phyloP scores from a whole-genome alignment of 257 asterid genomes.

The Gentiana straminea region DNA sequence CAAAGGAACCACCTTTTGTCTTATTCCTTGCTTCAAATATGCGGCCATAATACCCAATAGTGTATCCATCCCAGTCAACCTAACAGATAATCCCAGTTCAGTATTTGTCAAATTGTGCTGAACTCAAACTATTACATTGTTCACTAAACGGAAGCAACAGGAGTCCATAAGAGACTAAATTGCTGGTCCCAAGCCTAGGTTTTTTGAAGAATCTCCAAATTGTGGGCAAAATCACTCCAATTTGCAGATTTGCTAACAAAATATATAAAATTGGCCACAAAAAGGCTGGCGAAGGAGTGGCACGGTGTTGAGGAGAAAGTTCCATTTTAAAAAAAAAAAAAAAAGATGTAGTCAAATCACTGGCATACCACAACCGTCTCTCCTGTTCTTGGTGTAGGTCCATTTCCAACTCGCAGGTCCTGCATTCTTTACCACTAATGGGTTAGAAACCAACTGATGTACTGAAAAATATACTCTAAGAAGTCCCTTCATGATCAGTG shows the following conservation, averaged over 20 bases:
- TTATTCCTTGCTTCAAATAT: conserved; percentile 99
- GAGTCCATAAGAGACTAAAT: neutral
- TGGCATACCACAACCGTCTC: conserved; percentile 76
- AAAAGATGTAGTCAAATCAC: conserved; percentile 5
- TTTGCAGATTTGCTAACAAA: neutral
- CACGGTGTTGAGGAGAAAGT: too few relatives aligned
- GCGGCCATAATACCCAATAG: conserved; percentile 96
- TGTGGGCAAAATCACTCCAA: neutral
- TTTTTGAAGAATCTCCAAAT: neutral
- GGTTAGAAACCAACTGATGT: conserved; percentile 11
- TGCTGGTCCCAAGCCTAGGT: neutral
- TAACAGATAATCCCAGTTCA: conserved; percentile 20
- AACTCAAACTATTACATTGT: neutral
- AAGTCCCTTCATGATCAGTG: conserved; percentile 13
- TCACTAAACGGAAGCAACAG: neutral
- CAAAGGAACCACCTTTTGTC: conserved; percentile 95
- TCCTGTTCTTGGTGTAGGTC: conserved; percentile 70
- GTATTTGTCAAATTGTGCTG: conserved; percentile 1
- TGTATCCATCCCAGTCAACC: conserved; percentile 99
- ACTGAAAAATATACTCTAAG: conserved; percentile 12
- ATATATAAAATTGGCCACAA: neutral
- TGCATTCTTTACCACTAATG: conserved; percentile 27
- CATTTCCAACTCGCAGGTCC: conserved; percentile 82
- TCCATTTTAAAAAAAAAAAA: neutral
- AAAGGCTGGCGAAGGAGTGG: neutral